Conservation (phyloP, 768 basidiomycete species). For the Butyriboletus loyo region DNA sequence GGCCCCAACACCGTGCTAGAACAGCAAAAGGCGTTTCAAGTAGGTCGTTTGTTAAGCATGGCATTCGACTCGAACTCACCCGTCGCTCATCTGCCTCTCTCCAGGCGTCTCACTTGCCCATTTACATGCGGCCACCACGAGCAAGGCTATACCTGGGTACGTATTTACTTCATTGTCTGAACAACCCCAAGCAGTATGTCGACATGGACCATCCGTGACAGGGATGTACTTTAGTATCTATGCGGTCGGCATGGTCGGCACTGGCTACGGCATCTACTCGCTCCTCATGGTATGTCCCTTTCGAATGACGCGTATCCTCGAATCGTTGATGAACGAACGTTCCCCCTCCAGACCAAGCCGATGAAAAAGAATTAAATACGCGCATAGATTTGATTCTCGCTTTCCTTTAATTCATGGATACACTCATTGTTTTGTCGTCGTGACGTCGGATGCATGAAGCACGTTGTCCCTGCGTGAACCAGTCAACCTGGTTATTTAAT, state of each 20-base stretch:
- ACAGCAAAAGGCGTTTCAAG: constrained; percentile 68
- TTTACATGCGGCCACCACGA: constrained; percentile 61
- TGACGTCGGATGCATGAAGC: background rate
- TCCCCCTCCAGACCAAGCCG: constrained; percentile 27
- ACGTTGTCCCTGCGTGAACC: background rate
- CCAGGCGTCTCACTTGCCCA: constrained; percentile 42
- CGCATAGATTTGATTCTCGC: constrained; percentile 14
- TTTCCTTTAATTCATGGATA: constrained; percentile 14
- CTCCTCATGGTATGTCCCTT: constrained; percentile 43
- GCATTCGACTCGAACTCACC: background rate
- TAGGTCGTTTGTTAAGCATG: constrained; percentile 27
- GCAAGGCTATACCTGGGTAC: constrained; percentile 64
- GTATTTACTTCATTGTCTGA: background rate
- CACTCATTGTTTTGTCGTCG: constrained; percentile 4
- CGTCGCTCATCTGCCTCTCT: constrained; percentile 6
- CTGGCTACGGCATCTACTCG: constrained; percentile 47
- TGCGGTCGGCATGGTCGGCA: constrained; percentile 51
- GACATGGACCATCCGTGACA: constrained; percentile 24
- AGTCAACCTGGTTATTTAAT: background rate
- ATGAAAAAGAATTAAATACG: constrained; percentile 22
- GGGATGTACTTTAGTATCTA: constrained; percentile 56
- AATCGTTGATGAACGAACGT: background rate
- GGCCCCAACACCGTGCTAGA: constrained; percentile 65
- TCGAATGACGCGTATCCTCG: accelerated
- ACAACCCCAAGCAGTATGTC: background rate